Base-by-base conservation (phyloP, 129 eudicot genomes). In the Heracleum sosnowskyi region DNA sequence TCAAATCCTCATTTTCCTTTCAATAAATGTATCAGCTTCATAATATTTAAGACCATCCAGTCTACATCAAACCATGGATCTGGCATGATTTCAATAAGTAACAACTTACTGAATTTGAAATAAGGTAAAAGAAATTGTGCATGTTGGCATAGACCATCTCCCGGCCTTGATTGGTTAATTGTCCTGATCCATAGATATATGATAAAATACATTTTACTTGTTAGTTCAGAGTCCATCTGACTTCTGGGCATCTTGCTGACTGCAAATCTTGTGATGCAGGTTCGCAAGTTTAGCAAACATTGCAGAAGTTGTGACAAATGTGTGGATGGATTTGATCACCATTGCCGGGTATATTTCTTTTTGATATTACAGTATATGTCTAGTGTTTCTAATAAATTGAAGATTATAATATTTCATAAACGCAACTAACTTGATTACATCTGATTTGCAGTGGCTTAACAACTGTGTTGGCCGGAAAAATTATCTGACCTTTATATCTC, bases 281-380 rank as follows among this genome's bases (percentile, higher is more conserved):
- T 95, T 39, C 96, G 96, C 79, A 92, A 92, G 81, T 96, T 78
- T 87, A 92, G 99, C 86, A 96, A 96, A 87, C 99, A 92, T 75
- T 92, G 99, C 84, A 87, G 99, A 87, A 96, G 99, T 76, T 96
- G 99, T 86, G 97, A 96, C 81, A 96, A 96, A 88, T 95, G 99
- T 57, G 99, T 92, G 31, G 99, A 96, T 78, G 99, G 92, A 73
- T 92, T 96, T 76, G 99, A 96, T 85, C 97, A 90, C 85, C 99
- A 96, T 81, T 96, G 99, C 55, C 90, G 92, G 95, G 99, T 96
- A 83, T 80, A 66, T 34, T 17, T 37, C 66, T 41, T 64, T 31
- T 26, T 46, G 46, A 66, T 73, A 22, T n/a, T n/a, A 41, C 35
- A 72, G 51, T 22, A 41, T 28, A 72, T 9, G 7, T 40, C 22